A percentile compares a stretch with the other conserved stretches of the same genome.
Evolutionary conservation across 73 alveolate genomes (phyloP).

Genomic region (Paramecium pentaurelia): DNA sequence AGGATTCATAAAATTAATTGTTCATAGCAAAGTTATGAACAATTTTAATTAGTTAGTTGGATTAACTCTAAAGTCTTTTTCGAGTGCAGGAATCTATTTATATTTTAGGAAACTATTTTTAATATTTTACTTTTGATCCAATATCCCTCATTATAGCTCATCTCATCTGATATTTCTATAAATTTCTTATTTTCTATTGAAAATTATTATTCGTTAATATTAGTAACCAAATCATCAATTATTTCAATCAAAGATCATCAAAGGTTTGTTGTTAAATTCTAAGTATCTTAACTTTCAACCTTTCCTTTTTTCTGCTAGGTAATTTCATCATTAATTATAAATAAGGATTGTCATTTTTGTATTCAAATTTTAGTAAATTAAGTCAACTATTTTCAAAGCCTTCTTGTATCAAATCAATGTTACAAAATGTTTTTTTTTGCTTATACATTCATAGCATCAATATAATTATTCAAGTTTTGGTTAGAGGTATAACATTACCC

Average conservation of each 20-base stretch:
- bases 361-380: too few relatives aligned
- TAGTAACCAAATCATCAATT: not conserved
- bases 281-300: not conserved
- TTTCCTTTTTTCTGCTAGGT: not conserved
- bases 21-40: not conserved
- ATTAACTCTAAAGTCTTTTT: not conserved
- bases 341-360: not conserved
- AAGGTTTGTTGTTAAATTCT: not conserved
- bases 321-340: not conserved
- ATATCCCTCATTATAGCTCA: not conserved
- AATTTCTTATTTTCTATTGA: not conserved
- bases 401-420: not conserved
- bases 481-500: not conserved
- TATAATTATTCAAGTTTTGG: not conserved
- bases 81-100: not conserved
- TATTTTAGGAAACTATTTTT: not conserved
- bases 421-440: not conserved
- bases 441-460: not conserved
- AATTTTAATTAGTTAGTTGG: not conserved
- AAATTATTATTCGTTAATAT: not conserved
- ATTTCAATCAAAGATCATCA: not conserved
- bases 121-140: not conserved
- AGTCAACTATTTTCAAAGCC: not conserved
- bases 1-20: not conserved
- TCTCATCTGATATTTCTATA: not conserved